A percentile compares a stretch with the other conserved stretches of the same genome.
Conservation (phyloP, 179 eudicot genomes). For the Drosera spatulata region DNA sequence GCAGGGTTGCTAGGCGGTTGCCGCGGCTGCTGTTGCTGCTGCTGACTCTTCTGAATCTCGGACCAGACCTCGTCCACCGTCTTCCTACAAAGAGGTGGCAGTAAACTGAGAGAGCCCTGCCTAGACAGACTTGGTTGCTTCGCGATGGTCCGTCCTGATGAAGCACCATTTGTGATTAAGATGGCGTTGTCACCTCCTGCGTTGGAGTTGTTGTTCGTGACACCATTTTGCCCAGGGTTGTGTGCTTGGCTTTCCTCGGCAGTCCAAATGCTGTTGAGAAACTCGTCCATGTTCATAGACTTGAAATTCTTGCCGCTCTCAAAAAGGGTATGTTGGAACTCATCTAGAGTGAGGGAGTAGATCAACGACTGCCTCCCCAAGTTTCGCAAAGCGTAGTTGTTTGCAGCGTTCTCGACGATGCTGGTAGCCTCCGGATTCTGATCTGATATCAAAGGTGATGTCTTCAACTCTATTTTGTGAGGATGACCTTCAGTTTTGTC, state of each 20-base stretch:
- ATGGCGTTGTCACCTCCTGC: constrained; percentile 3
- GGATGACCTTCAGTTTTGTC: too few species aligned
- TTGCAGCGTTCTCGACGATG: not conserved
- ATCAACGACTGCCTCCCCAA: constrained; percentile 65
- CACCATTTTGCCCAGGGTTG: not conserved
- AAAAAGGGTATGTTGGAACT: constrained; percentile 59
- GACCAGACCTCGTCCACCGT: constrained; percentile 95
- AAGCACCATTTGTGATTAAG: constrained; percentile 1
- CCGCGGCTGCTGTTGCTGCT: constrained; percentile 5
- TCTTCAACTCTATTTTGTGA: too few species aligned
- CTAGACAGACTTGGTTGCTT: constrained; percentile 53
- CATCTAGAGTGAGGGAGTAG: constrained; percentile 78
- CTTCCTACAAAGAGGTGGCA: constrained; percentile 57
- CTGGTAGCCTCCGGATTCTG: too few species aligned
- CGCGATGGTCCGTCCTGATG: constrained; percentile 12
- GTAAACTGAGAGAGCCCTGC: constrained; percentile 70
- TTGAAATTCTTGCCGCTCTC: constrained; percentile 77
- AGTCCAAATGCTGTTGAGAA: constrained; percentile 83
- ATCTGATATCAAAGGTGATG: too few species aligned
- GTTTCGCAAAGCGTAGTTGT: constrained; percentile 12
- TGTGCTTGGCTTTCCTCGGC: constrained; percentile 58
- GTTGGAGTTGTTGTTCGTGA: constrained; percentile 2
- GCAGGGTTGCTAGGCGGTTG: not conserved
- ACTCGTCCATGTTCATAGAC: constrained; percentile 97
- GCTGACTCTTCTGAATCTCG: constrained; percentile 51